Conservation (phyloP, 2,329 filamentous ascomycete genomes). For the Corynespora cassiicola region DNA sequence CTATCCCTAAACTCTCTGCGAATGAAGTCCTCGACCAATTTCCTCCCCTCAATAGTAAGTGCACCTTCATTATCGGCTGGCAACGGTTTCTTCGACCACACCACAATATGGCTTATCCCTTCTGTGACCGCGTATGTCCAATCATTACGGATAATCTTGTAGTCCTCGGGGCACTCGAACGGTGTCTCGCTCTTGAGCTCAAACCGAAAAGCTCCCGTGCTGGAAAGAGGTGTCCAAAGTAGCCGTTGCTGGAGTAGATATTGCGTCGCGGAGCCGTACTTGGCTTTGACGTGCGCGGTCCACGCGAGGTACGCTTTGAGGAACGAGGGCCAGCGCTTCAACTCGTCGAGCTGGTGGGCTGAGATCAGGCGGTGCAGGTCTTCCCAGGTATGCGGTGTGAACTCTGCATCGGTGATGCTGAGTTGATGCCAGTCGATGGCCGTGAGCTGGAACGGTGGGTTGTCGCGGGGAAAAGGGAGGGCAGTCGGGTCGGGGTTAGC, state of each 20-base stretch:
- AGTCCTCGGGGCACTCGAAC: slow-evolving; percentile 62
- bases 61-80: slow-evolving; percentile 38
- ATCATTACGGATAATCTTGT: slow-evolving; percentile 65
- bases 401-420: slow-evolving; percentile 36
- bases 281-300: slow-evolving; percentile 60
- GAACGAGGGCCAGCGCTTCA: slow-evolving; percentile 66
- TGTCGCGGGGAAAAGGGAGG: slow-evolving; percentile 40
- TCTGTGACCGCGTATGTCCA: slow-evolving; percentile 67
- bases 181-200: slow-evolving; percentile 55
- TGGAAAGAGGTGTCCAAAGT: slow-evolving; percentile 51
- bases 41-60: slow-evolving; percentile 35
- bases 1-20: slow-evolving; percentile 55
- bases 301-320: slow-evolving; percentile 66
- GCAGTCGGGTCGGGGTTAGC: slow-evolving; percentile 38
- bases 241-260: slow-evolving; percentile 64
- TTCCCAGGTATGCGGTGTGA: slow-evolving; percentile 43
- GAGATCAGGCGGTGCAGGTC: slow-evolving; percentile 42
- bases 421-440: slow-evolving; percentile 42
- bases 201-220: slow-evolving; percentile 40
- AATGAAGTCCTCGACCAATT: slow-evolving; percentile 36
- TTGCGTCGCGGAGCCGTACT: slow-evolving; percentile 62
- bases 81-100: slow-evolving; percentile 57
- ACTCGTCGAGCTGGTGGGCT: slow-evolving; percentile 60
- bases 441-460: slow-evolving; percentile 44
- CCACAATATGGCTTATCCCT: slow-evolving; percentile 62